Conservation (phyloP, 2,329 filamentous ascomycete species). For the Ceratocystiopsis minuta region DNA sequence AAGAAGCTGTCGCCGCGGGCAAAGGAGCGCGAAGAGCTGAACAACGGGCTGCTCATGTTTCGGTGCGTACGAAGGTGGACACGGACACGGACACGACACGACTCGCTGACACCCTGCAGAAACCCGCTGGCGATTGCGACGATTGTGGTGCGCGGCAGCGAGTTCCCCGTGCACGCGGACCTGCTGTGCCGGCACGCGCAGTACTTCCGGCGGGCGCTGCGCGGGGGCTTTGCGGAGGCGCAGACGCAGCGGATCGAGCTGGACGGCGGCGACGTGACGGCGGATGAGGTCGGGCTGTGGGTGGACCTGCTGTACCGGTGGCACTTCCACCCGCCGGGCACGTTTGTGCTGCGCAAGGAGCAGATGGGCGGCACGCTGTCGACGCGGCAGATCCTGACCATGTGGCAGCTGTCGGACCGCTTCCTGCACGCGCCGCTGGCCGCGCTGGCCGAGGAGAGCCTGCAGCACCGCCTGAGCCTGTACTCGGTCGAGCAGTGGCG, state of each 20-base stretch:
- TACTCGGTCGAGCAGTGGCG: conserved; percentile 10
- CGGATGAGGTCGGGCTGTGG: conserved; percentile 10
- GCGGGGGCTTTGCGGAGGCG: conserved; percentile 8
- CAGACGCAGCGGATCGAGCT: conserved; percentile 8
- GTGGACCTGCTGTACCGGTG: conserved; percentile 10
- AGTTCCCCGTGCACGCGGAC: conserved; percentile 8
- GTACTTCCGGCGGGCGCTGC: conserved; percentile 10
- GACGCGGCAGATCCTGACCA: conserved; percentile 9
- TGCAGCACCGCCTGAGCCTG: conserved; percentile 10
- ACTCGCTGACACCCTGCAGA: conserved; percentile 2
- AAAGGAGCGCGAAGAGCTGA: conserved; percentile 4
- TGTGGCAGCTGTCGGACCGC: conserved; percentile 11
- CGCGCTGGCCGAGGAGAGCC: conserved; percentile 8
- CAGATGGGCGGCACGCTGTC: conserved; percentile 11
- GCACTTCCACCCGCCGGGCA: conserved; percentile 6
- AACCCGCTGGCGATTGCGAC: conserved; percentile 6
- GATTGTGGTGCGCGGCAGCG: conserved; percentile 6
- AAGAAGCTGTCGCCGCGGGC: neutral
- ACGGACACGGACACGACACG: too few species aligned
- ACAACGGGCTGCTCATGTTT: conserved; percentile 4
- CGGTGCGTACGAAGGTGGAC: conserved; percentile 3
- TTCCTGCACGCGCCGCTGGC: conserved; percentile 7
- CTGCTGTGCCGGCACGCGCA: conserved; percentile 9
- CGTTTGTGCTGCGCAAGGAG: conserved; percentile 10
- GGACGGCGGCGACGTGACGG: conserved; percentile 7